Percentiles rank a stretch among this genome's conserved stretches.
Evolutionary conservation across 345 rosid genomes (phyloP).

Genomic region (Angophora floribunda): DNA sequence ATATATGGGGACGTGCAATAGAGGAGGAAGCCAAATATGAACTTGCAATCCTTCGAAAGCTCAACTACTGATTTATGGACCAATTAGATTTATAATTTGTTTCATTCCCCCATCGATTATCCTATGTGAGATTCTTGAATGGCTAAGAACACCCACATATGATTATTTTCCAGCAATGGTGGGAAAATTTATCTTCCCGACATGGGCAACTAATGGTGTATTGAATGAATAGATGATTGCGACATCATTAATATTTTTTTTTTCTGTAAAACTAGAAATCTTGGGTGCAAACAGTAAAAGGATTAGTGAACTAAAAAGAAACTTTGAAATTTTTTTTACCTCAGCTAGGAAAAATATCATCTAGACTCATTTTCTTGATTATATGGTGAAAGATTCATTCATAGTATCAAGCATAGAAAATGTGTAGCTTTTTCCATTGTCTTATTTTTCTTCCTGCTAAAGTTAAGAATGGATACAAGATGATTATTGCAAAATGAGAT

Average conservation of each 20-base stretch:
- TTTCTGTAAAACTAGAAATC: not conserved
- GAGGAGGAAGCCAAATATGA: not conserved
- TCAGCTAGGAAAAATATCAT: not conserved
- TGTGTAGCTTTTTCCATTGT: not conserved
- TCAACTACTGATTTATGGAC: not conserved
- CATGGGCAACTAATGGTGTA: not conserved
- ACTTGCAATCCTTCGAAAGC: not conserved
- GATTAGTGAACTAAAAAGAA: not conserved
- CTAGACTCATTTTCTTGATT: not conserved
- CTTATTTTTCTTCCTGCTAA: not conserved
- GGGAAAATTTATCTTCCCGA: not conserved
- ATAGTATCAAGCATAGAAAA: no score
- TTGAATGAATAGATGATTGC: not conserved
- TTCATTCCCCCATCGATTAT: not conserved
- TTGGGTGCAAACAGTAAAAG: not conserved
- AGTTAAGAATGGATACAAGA: not conserved
- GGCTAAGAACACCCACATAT: not conserved
- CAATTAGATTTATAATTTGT: not conserved
- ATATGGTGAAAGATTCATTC: not conserved
- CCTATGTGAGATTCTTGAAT: not conserved
- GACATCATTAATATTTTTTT: not conserved
- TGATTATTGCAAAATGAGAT: not conserved
- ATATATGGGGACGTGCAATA: not conserved
- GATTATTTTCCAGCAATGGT: not conserved
- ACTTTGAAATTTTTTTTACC: not conserved